Evolutionary conservation across 2,329 filamentous ascomycete genomes (phyloP).

Genomic region (Botrytis squamosa): DNA sequence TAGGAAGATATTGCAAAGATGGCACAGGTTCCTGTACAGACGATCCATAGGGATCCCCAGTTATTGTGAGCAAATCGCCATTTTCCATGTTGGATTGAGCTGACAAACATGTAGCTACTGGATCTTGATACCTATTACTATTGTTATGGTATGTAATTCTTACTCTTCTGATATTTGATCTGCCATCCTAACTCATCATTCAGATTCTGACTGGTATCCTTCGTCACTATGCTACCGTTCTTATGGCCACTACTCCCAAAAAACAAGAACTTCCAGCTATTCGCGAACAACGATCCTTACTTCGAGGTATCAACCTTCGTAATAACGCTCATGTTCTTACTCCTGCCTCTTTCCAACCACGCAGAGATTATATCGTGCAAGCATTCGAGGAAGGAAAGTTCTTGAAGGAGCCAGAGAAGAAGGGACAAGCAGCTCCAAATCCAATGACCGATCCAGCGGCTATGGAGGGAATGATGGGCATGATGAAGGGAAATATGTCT

Average conservation of each 20-base stretch:
- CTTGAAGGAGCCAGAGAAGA: conserved; percentile 82
- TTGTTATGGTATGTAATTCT: conserved; percentile 74
- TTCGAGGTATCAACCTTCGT: conserved; percentile 82
- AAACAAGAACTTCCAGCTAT: conserved; percentile 65
- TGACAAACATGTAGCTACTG: conserved; percentile 70
- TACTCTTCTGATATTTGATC: not conserved
- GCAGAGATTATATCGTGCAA: conserved; percentile 78
- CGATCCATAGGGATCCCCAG: conserved; percentile 97
- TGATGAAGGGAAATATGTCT: conserved; percentile 99
- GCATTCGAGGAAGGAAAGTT: conserved; percentile 85
- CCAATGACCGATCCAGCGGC: conserved; percentile 92
- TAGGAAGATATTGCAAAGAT: conserved; percentile 50
- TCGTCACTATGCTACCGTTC: conserved; percentile 91
- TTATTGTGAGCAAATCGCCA: conserved; percentile 69
- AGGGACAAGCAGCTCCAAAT: conserved; percentile 85
- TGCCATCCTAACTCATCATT: conserved; percentile 12
- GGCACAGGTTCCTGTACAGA: conserved; percentile 84
- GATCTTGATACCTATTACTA: conserved; percentile 95
- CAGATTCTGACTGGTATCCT: conserved; percentile 90
- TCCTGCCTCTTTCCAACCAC: conserved; percentile 70
- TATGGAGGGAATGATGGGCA: conserved; percentile 99
- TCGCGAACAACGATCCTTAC: conserved; percentile 81
- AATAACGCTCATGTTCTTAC: conserved; percentile 79
- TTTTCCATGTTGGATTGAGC: conserved; percentile 26
- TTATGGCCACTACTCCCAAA: conserved; percentile 53